Evolutionary conservation across 2,329 filamentous ascomycete genomes (phyloP).

Genomic region (Pseudodiploospora longispora): DNA sequence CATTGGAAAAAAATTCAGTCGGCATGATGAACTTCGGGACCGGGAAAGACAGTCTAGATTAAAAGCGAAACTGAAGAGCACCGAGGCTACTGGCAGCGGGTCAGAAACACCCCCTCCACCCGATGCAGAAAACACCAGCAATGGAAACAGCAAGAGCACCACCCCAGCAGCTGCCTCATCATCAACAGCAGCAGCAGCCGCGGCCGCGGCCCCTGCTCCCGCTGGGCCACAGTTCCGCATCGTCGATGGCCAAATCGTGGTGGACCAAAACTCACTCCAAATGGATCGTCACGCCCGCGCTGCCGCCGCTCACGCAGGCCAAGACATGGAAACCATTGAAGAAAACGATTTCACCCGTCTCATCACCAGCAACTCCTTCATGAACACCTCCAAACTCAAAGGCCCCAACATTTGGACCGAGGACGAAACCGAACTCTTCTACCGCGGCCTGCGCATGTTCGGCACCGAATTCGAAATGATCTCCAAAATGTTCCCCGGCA

Average conservation of each 20-base stretch:
- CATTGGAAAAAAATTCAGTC: constrained; percentile 67
- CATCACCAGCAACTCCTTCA: constrained; percentile 61
- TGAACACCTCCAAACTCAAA: constrained; percentile 51
- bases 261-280: constrained; percentile 59
- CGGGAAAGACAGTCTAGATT: constrained; percentile 46
- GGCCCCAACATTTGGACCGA: constrained; percentile 61
- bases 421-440: constrained; percentile 68
- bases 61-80: constrained; percentile 22
- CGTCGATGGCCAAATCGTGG: constrained; percentile 64
- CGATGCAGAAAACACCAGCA: constrained; percentile 2
- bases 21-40: constrained; percentile 63
- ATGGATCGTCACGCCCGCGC: constrained; percentile 62
- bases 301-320: constrained; percentile 37
- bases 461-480: constrained; percentile 82
- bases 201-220: constrained; percentile 17
- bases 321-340: constrained; percentile 56
- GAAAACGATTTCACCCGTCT: constrained; percentile 71
- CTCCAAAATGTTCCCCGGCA: constrained; percentile 63
- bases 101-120: constrained; percentile 12
- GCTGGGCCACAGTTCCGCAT: constrained; percentile 51
- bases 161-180: constrained; percentile 8
- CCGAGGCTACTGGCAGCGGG: constrained; percentile 14
- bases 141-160: constrained; percentile 5
- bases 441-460: constrained; percentile 65
- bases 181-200: constrained; percentile 12